Base-by-base conservation (phyloP, 2,329 filamentous ascomycete genomes). In the Rutstroemia sp. region DNA sequence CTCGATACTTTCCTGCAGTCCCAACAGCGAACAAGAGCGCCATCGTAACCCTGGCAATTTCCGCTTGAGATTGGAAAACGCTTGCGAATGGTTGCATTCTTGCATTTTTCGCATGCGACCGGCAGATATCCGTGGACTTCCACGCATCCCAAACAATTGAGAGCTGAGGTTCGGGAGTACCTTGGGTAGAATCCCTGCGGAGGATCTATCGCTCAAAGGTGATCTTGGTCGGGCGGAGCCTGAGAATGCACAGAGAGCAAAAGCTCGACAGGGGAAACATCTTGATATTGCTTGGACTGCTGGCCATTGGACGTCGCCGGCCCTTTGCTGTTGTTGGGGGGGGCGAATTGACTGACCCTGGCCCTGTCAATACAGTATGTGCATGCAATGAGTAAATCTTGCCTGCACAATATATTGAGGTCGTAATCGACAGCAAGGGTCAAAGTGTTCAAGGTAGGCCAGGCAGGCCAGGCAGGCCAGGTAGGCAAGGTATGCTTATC, bases 141-240 rank as follows among this genome's bases (percentile, higher is more conserved):
- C 39, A 42, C n/a, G 19, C 16, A 42, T 18, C 19, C 12, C 12
- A 46, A 21, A 21, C 12, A 16, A n/a, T 18, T 23, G 30, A 14
- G 46, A 55, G 38, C 21, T 50, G 53, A 44, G 25, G 38, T 21
- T 41, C 3, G 14, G 19, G 10, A 44, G 37, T 44, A 27, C 16
- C 37, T 50, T 44, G 25, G 37, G 21, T 34, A 4, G 1, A 37
- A 50, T 55, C 53, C 46, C 21, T 54, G 21, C 37, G 18, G 53
- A 44, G 39, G 25, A 50, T 55, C 46, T 55, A 50, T 44, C 53
- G 46, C 38, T 55, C 41, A 34, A 42, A 42, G 25, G 30, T 37
- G 46, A 55, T 55, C 53, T 44, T 34, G 30, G 19, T 54, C 34
- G 34, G 37, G 30, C 12, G 34, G 37, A 54, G 23, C 21, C 25